Evolutionary conservation across 2,329 filamentous ascomycete genomes (phyloP), one percentile per base, ranked within the genome.

Genomic region (Penicillium sp.): DNA sequence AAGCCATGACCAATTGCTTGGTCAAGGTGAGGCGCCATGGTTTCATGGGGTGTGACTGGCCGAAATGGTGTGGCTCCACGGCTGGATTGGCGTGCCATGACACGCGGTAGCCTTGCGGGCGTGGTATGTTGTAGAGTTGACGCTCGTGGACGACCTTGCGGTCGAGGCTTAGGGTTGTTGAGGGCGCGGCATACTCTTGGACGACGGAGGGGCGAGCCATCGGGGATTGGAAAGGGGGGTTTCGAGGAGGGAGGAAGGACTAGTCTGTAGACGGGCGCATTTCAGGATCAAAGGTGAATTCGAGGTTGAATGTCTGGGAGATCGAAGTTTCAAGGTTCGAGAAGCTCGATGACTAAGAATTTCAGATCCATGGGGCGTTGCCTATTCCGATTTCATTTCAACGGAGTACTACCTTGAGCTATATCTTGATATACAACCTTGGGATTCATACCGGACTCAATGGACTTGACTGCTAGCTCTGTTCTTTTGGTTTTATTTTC

Each of bases 21-120:
- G 95, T 96, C 54, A 99, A 83, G 16, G 93, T 97, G 62, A 99
- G 80, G 35, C 95, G 90, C 93, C 95, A 98, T 57, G 95, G 95
- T 75, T 99, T 99, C 95, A 99, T 99, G 21, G 95, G 95, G 79
- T 99, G 95, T 10, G 91, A 93, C 77, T 91, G 89, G 64, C 95
- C 95, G 74, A 99, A 99, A 75, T 99, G 95, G 76, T 98, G 93
- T 71, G 90, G 90, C 78, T 99, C 95, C 73, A 98, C 96, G 58
- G 91, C 87, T 1, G 93, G 90, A 69, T 97, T 97, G 78, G 92
- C 91, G 74, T 99, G 95, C 77, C 93, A 98, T 10, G 93, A 97
- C 47, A 99, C 93, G 31, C 84, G 92, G 77, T 96, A 93, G 65
- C 92, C 93, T 70, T 89, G 88, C 1, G 93, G 93, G 35, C 87